These are phyloP conservation scores for Phytopythium sindhum DNA, from an alignment of 352 stramenopile species.

Conservation along the genomic window DNA sequence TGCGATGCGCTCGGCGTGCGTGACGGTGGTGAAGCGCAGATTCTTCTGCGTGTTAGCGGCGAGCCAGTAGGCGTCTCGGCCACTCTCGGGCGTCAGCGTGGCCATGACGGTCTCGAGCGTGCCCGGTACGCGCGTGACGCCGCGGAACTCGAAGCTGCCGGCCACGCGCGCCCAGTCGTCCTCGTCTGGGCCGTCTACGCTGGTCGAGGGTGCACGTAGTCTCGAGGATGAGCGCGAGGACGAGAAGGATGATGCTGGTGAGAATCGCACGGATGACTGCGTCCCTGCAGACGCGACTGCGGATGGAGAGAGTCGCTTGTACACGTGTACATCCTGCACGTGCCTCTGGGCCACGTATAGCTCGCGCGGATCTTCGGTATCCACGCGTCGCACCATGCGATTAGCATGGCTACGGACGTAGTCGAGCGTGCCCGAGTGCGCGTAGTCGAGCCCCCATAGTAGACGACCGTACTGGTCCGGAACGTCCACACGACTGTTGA, in stretches of 20 bases:
- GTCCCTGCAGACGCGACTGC: slow-evolving; percentile 6
- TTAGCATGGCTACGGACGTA: slow-evolving; percentile 57
- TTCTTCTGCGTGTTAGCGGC: slow-evolving; percentile 65
- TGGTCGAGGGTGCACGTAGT: slow-evolving; percentile 10
- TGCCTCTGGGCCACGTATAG: slow-evolving; percentile 55
- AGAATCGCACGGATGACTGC: slow-evolving; percentile 8
- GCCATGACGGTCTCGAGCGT: slow-evolving; percentile 54
- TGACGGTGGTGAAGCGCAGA: slow-evolving; percentile 45
- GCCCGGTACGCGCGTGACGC: slow-evolving; percentile 60
- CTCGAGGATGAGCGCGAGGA: slow-evolving; percentile 22
- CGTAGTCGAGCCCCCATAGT: slow-evolving; percentile 38
- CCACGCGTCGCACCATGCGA: slow-evolving; percentile 33
- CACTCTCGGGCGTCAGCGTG: slow-evolving; percentile 48
- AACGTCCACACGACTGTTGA: slow-evolving; percentile 12
- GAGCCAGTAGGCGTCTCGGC: slow-evolving; percentile 70
- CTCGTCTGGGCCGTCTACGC: background rate
- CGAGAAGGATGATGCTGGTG: slow-evolving; percentile 23
- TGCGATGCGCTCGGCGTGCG: slow-evolving; percentile 28
- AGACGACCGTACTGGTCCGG: slow-evolving; percentile 28
- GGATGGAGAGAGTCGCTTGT: slow-evolving; percentile 36
- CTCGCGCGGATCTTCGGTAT: slow-evolving; percentile 43
- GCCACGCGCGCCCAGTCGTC: slow-evolving; percentile 11
- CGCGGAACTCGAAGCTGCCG: slow-evolving; percentile 57
- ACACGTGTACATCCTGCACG: slow-evolving; percentile 64
- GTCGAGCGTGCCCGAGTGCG: slow-evolving; percentile 38